A percentile compares a stretch with the other conserved stretches of the same genome.
Evolutionary conservation across 495 filamentous ascomycete genomes (phyloP).

Genomic region (Bombardia bombarda): DNA sequence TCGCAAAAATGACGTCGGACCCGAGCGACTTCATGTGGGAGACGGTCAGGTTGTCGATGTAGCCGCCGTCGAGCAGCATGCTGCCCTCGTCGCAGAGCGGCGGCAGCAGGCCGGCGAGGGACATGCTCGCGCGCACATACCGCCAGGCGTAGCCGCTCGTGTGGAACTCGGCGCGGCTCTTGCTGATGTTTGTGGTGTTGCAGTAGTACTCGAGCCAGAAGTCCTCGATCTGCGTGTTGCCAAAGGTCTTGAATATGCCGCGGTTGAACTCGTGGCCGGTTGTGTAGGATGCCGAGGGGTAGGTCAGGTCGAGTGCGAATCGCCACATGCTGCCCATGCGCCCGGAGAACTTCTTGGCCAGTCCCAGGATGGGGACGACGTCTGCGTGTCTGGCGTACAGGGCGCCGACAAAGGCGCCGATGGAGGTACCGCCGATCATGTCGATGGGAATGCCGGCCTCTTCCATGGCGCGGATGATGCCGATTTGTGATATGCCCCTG

Average conservation of each 20-base stretch:
- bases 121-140: slow-evolving; percentile 94
- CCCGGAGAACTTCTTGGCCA: slow-evolving; percentile 93
- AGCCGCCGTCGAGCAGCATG: slow-evolving; percentile 94
- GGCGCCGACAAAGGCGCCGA: slow-evolving; percentile 94
- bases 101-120: slow-evolving; percentile 81
- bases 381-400: slow-evolving; percentile 95
- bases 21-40: slow-evolving; percentile 94
- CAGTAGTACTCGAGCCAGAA: slow-evolving; percentile 99
- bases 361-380: slow-evolving; percentile 90
- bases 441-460: slow-evolving; percentile 96
- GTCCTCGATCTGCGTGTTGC: slow-evolving; percentile 93
- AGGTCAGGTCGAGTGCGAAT: slow-evolving; percentile 90
- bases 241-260: slow-evolving; percentile 97
- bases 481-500: slow-evolving; percentile 82
- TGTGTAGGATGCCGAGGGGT: slow-evolving; percentile 90
- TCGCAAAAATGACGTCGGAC: slow-evolving; percentile 86
- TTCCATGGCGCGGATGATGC: slow-evolving; percentile 89
- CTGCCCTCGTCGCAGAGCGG: slow-evolving; percentile 93
- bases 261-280: slow-evolving; percentile 99
- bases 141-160: slow-evolving; percentile 94
- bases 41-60: slow-evolving; percentile 95
- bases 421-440: slow-evolving; percentile 92
- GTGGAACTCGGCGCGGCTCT: slow-evolving; percentile 81
- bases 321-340: slow-evolving; percentile 98
- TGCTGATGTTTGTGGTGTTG: slow-evolving; percentile 96